These are phyloP conservation scores for Capronia epimyces DNA, from an alignment of 2,329 filamentous ascomycete genomes.

Conservation along the genomic window DNA sequence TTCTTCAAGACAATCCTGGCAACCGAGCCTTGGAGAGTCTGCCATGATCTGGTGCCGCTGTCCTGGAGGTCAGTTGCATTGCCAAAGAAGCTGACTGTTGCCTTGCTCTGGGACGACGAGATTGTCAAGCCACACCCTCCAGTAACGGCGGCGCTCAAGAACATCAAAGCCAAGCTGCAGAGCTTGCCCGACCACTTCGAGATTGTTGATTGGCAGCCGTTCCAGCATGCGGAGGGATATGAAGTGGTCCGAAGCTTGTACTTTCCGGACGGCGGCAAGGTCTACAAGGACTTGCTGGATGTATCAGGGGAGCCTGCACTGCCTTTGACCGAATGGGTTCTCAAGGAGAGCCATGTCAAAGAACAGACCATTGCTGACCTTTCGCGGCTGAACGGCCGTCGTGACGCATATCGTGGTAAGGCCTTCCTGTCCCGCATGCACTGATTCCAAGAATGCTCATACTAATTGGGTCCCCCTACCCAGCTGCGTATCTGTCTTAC, in stretches of 20 bases:
- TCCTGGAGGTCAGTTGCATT: constrained; percentile 30
- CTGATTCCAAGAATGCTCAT: too few relatives aligned
- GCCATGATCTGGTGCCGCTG: constrained; percentile 46
- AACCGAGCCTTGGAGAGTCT: constrained; percentile 29
- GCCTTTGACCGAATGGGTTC: constrained; percentile 56
- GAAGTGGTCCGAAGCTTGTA: constrained; percentile 20
- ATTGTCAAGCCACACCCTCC: constrained; percentile 50
- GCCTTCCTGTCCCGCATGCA: background rate
- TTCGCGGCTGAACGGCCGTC: background rate
- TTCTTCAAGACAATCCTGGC: background rate
- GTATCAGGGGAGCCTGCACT: constrained; percentile 54
- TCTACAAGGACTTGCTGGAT: constrained; percentile 48
- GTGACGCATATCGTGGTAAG: constrained; percentile 8
- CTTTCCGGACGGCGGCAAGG: constrained; percentile 44
- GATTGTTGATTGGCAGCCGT: constrained; percentile 41
- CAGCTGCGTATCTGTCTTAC: background rate
- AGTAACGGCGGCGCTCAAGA: constrained; percentile 42
- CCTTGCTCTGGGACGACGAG: constrained; percentile 44
- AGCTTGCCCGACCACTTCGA: background rate
- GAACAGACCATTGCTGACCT: background rate
- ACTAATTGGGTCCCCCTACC: too few relatives aligned
- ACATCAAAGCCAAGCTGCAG: background rate
- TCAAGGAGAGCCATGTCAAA: constrained; percentile 33
- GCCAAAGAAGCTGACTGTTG: constrained; percentile 39
- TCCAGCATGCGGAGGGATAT: constrained; percentile 17